These are phyloP conservation scores for Gossypium schwendimanii DNA, from an alignment of 441 rosid genomes.

Conservation along the genomic window DNA sequence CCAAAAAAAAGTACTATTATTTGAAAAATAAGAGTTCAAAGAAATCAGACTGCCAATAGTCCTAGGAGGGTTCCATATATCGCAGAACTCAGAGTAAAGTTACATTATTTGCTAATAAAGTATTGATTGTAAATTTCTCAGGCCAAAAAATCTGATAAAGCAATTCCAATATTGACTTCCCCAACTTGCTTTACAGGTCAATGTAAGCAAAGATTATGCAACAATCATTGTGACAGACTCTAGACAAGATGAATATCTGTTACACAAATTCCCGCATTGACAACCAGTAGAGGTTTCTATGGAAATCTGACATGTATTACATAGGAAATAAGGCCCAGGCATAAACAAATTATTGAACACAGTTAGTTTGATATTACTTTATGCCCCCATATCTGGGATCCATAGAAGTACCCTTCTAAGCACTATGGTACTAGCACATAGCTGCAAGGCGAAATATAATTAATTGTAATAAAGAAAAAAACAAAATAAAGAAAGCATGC, in stretches of 20 bases:
- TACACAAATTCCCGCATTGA: background rate
- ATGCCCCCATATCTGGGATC: background rate
- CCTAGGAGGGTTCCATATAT: background rate
- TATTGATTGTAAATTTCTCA: background rate
- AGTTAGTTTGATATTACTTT: background rate
- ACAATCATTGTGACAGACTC: background rate
- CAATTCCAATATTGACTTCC: background rate
- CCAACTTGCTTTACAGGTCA: background rate
- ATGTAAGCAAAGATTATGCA: background rate
- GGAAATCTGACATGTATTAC: background rate
- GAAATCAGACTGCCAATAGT: background rate
- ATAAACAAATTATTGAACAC: background rate
- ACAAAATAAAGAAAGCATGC: background rate
- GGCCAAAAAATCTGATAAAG: background rate
- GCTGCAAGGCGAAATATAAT: background rate
- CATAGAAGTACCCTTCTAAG: background rate
- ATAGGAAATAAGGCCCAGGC: background rate
- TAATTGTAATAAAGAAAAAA: background rate
- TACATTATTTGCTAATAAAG: background rate
- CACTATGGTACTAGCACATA: background rate
- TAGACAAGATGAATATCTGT: background rate
- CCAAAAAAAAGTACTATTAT: background rate
- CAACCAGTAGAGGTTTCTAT: background rate
- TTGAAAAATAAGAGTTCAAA: background rate
- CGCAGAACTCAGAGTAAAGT: background rate